Percentiles rank a stretch among this genome's conserved stretches.
Conservation (phyloP, 2,329 filamentous ascomycete genomes). For the Pseudogymnoascus sp. region DNA sequence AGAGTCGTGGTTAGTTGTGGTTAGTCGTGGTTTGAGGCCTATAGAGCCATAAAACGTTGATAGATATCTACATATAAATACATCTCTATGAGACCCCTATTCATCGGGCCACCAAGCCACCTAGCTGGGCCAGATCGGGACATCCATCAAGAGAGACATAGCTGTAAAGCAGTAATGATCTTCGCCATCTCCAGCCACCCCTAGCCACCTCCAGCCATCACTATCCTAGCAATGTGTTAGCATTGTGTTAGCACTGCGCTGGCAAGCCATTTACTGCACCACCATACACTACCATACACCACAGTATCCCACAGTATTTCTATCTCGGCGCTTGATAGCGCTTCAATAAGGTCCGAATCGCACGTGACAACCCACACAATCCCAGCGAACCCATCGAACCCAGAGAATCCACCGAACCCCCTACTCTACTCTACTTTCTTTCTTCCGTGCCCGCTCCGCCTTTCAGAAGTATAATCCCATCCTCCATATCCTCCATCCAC, state of each 20-base stretch:
- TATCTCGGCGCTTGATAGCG: background rate
- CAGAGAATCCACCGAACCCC: background rate
- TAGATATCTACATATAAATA: background rate
- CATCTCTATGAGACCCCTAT: background rate
- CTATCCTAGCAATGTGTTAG: too few relatives aligned
- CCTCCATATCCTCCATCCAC: background rate
- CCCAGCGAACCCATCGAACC: too few relatives aligned
- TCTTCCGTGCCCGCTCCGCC: background rate
- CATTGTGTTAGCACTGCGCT: background rate
- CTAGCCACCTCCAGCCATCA: too few relatives aligned
- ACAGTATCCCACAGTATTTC: background rate
- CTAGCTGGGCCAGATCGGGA: background rate
- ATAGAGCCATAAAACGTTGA: background rate
- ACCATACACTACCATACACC: too few relatives aligned
- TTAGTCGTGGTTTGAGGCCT: background rate
- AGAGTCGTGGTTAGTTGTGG: background rate
- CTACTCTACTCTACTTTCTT: background rate
- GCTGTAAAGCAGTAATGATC: background rate
- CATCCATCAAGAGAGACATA: background rate
- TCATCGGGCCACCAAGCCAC: background rate
- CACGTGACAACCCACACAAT: slow-evolving; percentile 5
- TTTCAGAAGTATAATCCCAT: background rate
- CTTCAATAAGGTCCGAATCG: background rate
- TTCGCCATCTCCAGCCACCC: background rate
- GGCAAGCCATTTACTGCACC: too few relatives aligned